Evolutionary conservation across 2,329 filamentous ascomycete species (phyloP).

Genomic region (Hypoxylon sp.): DNA sequence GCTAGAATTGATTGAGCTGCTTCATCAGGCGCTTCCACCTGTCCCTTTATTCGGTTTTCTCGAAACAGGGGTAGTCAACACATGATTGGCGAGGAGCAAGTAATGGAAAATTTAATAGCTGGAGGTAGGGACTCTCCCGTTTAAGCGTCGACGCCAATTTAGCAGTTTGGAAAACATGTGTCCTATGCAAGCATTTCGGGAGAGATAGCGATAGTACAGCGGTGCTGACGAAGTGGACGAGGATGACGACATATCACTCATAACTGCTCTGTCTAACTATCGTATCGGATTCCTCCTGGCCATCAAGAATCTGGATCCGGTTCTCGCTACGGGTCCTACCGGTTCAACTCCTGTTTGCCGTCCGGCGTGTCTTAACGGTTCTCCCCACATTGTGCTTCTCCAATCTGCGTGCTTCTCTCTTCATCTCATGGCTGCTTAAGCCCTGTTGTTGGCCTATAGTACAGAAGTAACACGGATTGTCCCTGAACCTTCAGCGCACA

Average conservation of each 20-base stretch:
- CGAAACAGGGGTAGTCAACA: constrained; percentile 33
- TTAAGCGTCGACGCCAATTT: constrained; percentile 28
- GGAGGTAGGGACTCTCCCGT: constrained; percentile 18
- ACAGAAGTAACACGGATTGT: constrained; percentile 29
- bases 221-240: constrained; percentile 39
- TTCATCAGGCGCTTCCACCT: constrained; percentile 41
- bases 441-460: constrained; percentile 21
- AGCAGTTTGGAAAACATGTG: constrained; percentile 29
- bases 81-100: constrained; percentile 38
- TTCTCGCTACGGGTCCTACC: constrained; percentile 30
- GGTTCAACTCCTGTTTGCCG: constrained; percentile 27
- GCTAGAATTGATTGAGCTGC: constrained; percentile 36
- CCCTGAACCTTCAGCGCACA: constrained; percentile 23
- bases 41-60: constrained; percentile 31
- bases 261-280: constrained; percentile 29
- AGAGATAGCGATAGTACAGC: constrained; percentile 34
- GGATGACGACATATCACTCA: constrained; percentile 42
- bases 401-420: constrained; percentile 14
- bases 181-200: constrained; percentile 35
- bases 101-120: constrained; percentile 28
- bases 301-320: constrained; percentile 31
- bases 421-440: constrained; percentile 9
- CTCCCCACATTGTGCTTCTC: constrained; percentile 31
- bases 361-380: constrained; percentile 26
- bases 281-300: constrained; percentile 34